phyloP scores from a whole-genome alignment of 805 yeast species.

The Saturnispora serradocipensis region DNA sequence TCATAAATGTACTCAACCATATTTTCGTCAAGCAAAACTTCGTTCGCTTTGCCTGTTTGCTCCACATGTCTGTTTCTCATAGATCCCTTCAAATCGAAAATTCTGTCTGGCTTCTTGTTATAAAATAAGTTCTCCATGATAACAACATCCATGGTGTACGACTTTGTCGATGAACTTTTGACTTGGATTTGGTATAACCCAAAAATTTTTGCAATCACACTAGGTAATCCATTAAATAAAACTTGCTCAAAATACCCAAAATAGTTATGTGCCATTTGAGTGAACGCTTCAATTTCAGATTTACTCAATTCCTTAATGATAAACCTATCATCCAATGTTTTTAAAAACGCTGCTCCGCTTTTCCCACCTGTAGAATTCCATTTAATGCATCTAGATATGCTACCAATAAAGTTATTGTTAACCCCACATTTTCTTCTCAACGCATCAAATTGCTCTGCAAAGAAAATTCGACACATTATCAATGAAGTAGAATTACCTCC shows the following conservation, averaged over 20 bases:
- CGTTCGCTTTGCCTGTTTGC: conserved; percentile 92
- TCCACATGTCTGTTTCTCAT: conserved; percentile 96
- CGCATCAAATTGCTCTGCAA: conserved; percentile 95
- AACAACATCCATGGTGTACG: conserved; percentile 78
- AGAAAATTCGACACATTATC: conserved; percentile 87
- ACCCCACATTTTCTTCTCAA: conserved; percentile 77
- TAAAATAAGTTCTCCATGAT: conserved; percentile 95
- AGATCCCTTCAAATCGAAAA: conserved; percentile 94
- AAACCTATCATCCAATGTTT: conserved; percentile 83
- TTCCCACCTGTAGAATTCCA: conserved; percentile 98
- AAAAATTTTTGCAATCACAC: conserved; percentile 87
- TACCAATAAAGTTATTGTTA: conserved; percentile 68
- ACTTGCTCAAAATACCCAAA: conserved; percentile 95
- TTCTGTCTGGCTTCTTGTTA: conserved; percentile 68
- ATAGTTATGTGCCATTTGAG: conserved; percentile 91
- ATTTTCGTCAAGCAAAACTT: conserved; percentile 89
- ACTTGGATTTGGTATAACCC: conserved; percentile 94
- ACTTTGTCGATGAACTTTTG: conserved; percentile 62
- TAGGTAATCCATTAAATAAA: conserved; percentile 87
- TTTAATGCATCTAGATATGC: conserved; percentile 84
- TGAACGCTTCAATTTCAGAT: conserved; percentile 85
- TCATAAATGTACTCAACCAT: conserved; percentile 98
- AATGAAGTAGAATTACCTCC: conserved; percentile 59
- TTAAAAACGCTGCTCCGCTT: conserved; percentile 88
- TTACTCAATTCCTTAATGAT: conserved; percentile 84